These are phyloP conservation scores for Leishmania gerbilli DNA, from an alignment of 208 protist genomes.

Conservation along the genomic window DNA sequence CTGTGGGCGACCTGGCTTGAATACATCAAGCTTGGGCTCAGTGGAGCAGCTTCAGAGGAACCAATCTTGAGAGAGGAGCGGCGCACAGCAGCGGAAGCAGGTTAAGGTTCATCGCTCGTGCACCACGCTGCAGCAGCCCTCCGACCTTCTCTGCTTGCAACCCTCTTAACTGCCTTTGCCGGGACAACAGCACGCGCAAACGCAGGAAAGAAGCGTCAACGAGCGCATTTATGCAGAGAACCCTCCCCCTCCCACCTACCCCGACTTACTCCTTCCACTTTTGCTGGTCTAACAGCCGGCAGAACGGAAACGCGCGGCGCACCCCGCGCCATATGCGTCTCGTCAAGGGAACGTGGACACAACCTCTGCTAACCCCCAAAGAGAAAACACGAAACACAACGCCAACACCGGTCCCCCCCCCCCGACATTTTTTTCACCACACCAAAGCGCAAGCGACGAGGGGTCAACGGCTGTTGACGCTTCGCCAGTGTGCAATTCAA, in stretches of 20 bases:
- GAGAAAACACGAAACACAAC: neutral
- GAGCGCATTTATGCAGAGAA: neutral
- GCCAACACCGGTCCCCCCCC: no score
- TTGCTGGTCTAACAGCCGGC: neutral
- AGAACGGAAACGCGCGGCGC: neutral
- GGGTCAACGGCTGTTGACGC: no score
- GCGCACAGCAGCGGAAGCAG: neutral
- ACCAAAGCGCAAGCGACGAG: neutral
- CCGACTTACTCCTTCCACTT: no score
- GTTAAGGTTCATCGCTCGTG: neutral
- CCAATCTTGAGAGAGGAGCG: neutral
- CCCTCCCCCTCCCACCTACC: no score
- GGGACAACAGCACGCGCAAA: neutral
- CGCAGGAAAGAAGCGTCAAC: no score
- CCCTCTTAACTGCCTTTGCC: neutral
- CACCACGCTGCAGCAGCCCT: neutral
- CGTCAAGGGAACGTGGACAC: neutral
- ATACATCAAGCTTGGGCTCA: neutral
- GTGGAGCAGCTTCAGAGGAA: neutral
- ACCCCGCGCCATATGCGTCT: no score
- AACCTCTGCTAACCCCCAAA: neutral
- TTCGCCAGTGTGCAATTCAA: rapidly evolving
- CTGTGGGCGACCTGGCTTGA: neutral
- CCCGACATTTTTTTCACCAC: neutral
- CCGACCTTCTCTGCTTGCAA: neutral